A percentile compares a stretch with the other conserved stretches of the same genome.
Evolutionary conservation across 2,329 filamentous ascomycete species (phyloP).

Genomic region (Fusarium staphyleae): DNA sequence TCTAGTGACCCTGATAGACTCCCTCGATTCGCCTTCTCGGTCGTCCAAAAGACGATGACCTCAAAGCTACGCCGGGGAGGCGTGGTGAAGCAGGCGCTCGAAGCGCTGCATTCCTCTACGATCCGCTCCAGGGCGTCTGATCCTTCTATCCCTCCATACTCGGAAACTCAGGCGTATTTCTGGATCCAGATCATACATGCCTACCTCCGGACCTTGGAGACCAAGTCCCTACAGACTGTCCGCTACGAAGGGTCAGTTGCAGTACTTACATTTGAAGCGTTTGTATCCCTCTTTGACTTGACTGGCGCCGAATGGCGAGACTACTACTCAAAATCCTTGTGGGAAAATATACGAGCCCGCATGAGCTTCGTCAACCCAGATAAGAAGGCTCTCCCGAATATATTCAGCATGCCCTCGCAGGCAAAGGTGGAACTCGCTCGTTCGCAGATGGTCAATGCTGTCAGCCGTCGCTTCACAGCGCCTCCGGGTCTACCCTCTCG

Average conservation of each 20-base stretch:
- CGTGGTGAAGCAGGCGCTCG: conserved; percentile 40
- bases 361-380: conserved; percentile 41
- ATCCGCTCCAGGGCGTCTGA: conserved; percentile 33
- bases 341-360: conserved; percentile 40
- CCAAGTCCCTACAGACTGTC: neutral
- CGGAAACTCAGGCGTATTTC: conserved; percentile 46
- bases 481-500: conserved; percentile 12
- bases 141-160: conserved; percentile 38
- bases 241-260: conserved; percentile 7
- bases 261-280: conserved; percentile 26
- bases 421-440: conserved; percentile 26
- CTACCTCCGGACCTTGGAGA: conserved; percentile 24
- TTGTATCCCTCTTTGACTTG: conserved; percentile 36
- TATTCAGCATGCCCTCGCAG: conserved; percentile 29
- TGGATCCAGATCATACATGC: conserved; percentile 43
- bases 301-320: conserved; percentile 38
- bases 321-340: conserved; percentile 38
- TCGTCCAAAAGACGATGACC: conserved; percentile 37
- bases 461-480: conserved; percentile 8
- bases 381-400: conserved; percentile 40
- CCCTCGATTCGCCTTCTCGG: conserved; percentile 42
- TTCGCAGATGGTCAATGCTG: conserved; percentile 28
- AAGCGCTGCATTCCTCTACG: conserved; percentile 34
- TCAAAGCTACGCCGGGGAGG: conserved; percentile 34
- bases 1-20: conserved; percentile 33